phyloP scores from a whole-genome alignment of 2,329 filamentous ascomycete genomes.

The Magnaporthiopsis incrustans region DNA sequence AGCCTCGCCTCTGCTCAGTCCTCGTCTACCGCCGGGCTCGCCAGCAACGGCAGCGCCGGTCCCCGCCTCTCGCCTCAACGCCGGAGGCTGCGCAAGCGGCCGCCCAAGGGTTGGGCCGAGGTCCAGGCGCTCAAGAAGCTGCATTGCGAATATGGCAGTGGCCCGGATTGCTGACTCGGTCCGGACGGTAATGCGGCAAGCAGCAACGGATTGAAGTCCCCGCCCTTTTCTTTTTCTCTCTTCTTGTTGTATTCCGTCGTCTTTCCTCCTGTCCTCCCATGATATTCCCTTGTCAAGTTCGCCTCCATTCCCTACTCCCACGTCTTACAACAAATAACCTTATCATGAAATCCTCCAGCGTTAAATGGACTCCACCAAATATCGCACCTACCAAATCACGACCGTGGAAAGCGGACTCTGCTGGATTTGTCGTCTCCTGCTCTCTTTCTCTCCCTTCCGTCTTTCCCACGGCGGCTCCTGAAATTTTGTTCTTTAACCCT shows the following conservation, averaged over 20 bases:
- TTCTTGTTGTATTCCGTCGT: no score
- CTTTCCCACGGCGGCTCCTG: no score
- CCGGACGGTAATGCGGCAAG: not conserved
- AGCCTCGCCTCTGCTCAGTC: slow-evolving; percentile 12
- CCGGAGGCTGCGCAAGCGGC: slow-evolving; percentile 36
- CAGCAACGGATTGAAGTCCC: not conserved
- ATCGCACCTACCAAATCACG: not conserved
- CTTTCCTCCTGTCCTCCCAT: not conserved
- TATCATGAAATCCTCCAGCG: not conserved
- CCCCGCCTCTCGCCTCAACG: slow-evolving; percentile 19
- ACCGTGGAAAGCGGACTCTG: no score
- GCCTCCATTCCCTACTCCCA: not conserved
- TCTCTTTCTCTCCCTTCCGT: no score
- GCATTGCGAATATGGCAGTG: slow-evolving; percentile 9
- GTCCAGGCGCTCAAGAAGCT: slow-evolving; percentile 19
- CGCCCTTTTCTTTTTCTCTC: not conserved
- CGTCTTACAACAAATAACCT: not conserved
- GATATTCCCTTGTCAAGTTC: not conserved
- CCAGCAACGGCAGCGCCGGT: not conserved
- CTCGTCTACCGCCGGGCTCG: not conserved
- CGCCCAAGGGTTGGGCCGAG: slow-evolving; percentile 21
- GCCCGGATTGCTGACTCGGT: not conserved
- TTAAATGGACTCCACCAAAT: not conserved
- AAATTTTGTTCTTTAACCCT: not conserved
- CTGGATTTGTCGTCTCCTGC: no score